These are phyloP conservation scores for Houttuynia cordata DNA, from an alignment of 164 flowering plant genomes.

Conservation along the genomic window DNA sequence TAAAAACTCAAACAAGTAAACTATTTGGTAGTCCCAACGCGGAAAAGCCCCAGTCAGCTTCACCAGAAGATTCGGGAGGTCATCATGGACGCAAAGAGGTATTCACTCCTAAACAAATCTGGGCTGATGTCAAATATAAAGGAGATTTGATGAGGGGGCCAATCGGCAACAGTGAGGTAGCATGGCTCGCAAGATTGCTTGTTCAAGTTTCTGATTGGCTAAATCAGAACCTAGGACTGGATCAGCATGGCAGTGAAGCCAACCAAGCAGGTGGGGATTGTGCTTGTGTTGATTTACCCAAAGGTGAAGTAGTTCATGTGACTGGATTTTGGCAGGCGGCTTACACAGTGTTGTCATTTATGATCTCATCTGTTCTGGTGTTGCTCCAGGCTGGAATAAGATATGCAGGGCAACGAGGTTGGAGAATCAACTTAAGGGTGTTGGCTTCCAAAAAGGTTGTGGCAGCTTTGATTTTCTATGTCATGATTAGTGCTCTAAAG, in stretches of 20 bases:
- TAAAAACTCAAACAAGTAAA: constrained; percentile 33
- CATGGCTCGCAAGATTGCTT: constrained; percentile 73
- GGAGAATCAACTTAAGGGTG: constrained; percentile 61
- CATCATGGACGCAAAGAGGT: constrained; percentile 38
- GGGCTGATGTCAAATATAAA: constrained; percentile 46
- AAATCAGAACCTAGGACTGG: constrained; percentile 52
- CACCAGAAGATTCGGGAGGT: constrained; percentile 14
- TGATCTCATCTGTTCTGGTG: constrained; percentile 32
- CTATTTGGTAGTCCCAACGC: constrained; percentile 36
- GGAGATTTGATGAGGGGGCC: constrained; percentile 95
- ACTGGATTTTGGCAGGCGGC: constrained; percentile 32
- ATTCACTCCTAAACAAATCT: constrained; percentile 50
- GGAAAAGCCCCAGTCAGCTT: constrained; percentile 7
- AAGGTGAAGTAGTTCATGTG: constrained; percentile 15
- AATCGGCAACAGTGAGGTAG: constrained; percentile 57
- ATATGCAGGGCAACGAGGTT: constrained; percentile 43
- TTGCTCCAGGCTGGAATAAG: constrained; percentile 16
- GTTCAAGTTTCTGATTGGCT: constrained; percentile 45
- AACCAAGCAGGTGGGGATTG: constrained; percentile 3
- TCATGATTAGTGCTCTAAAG: constrained; percentile 23
- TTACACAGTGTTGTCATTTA: constrained; percentile 22
- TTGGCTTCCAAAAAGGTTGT: constrained; percentile 69
- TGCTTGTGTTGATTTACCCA: constrained; percentile 36
- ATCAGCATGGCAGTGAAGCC: constrained; percentile 15
- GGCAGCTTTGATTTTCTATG: constrained; percentile 24